Conservation (phyloP, 495 filamentous ascomycete species). For the Cetradonia linearis region DNA sequence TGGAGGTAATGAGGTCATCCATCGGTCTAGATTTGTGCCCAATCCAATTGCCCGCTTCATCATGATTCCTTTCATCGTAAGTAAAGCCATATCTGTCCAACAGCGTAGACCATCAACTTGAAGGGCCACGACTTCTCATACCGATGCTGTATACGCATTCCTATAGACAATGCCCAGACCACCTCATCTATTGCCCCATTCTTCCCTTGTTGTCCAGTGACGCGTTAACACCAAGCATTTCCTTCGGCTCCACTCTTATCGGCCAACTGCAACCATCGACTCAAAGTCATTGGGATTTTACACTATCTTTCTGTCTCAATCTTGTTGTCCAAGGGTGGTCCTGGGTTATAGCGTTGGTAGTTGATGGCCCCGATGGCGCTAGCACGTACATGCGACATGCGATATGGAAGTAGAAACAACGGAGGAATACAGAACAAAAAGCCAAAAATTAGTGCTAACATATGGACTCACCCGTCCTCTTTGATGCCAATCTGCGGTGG, state of each 20-base stretch:
- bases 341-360: neutral
- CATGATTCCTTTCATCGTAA: neutral
- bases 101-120: conserved; percentile 10
- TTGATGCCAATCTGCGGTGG: conserved; percentile 64
- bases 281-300: neutral
- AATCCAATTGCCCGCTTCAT: conserved; percentile 6
- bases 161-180: conserved; percentile 2
- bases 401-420: conserved; percentile 24
- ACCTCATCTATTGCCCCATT: neutral
- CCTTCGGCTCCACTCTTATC: neutral
- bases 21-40: conserved; percentile 10
- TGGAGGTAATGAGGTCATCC: neutral
- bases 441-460: conserved; percentile 3
- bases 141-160: conserved; percentile 1
- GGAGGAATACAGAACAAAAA: conserved; percentile 22
- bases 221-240: neutral
- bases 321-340: neutral
- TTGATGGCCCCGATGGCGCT: neutral
- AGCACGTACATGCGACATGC: conserved; percentile 25
- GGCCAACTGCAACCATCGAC: neutral
- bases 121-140: conserved; percentile 12
- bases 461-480: conserved; percentile 90
- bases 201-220: neutral
- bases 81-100: conserved; percentile 9
- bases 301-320: neutral